Base-by-base conservation (phyloP, 306 rosid species). In the Prunus dulcis region DNA sequence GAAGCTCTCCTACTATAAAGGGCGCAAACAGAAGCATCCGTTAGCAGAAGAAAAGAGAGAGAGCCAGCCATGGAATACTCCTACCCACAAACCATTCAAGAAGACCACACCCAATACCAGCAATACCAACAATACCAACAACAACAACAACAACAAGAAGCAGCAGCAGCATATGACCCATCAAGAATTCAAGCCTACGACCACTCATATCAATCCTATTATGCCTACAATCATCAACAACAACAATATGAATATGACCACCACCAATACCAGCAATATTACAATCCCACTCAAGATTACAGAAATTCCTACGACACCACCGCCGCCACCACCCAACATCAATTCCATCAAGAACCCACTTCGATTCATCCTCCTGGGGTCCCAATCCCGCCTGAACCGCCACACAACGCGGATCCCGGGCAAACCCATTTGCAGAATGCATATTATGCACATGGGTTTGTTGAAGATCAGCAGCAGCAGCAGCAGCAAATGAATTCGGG, bases 361-460 rank as follows among this genome's bases (percentile, higher is more conserved):
- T 78, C 79, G 49, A 79, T 78, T 78, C 88, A 74, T 68, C 88
- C 88, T 78, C 88, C 86, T 0, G 85, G 88, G 3, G 83, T 84
- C 69, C 81, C 86, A 8, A 64, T 79, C 46, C 83, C 55, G 28
- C 61, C 61, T 17, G 52, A 68, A 12, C 30, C 38, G 22, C 25
- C 51, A 6, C n/a, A 46, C 10, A 25, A 32, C 22, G 58, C 74
- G 57, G 60, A 43, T n/a, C 34, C 76, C 11, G 74, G 47, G 5
- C 55, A 13, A 3, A 11, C 72, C 71, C 79, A 71, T 22, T 76
- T 72, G 80, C 82, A 52, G 74, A 76, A 80, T 69, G 67, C 65
- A 11, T 73, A 73, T 67, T 66, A 72, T 51, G 62, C 82, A 14
- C 79, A 60, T 64, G 84, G 76, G 58, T 50, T 32, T 76, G 51